phyloP scores from a whole-genome alignment of 495 filamentous ascomycete species.

The Trichoderma virens region DNA sequence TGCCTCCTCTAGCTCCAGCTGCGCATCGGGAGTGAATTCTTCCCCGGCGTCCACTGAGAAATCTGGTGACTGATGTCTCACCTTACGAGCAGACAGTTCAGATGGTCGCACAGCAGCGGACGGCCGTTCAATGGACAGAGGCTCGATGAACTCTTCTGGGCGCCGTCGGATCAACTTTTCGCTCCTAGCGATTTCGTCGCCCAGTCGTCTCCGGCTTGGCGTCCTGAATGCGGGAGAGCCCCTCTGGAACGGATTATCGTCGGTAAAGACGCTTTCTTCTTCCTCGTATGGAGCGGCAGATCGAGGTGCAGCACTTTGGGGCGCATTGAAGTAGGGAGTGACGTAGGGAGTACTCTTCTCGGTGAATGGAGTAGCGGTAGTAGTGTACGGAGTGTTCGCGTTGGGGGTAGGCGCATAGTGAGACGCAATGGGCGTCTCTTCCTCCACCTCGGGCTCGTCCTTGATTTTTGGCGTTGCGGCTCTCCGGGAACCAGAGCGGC shows the following conservation, averaged over 20 bases:
- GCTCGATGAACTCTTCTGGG: constrained; percentile 22
- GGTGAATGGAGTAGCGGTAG: too few relatives aligned
- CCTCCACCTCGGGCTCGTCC: constrained; percentile 34
- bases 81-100: not conserved
- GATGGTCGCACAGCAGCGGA: constrained; percentile 18
- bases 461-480: constrained; percentile 38
- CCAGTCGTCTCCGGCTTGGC: constrained; percentile 32
- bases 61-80: not conserved
- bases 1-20: constrained; percentile 63
- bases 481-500: constrained; percentile 18
- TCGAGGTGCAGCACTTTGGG: not conserved
- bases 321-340: not conserved
- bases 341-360: not conserved
- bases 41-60: constrained; percentile 52
- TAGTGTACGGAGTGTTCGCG: not conserved
- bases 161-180: constrained; percentile 25
- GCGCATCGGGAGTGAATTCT: constrained; percentile 90
- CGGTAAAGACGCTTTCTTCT: constrained; percentile 60
- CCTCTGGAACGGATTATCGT: constrained; percentile 94
- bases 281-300: constrained; percentile 18
- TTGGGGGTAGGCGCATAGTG: not conserved
- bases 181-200: constrained; percentile 18
- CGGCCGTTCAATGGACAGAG: constrained; percentile 41
- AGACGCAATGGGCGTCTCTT: constrained; percentile 32
- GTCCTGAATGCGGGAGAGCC: constrained; percentile 47